Evolutionary conservation across 495 filamentous ascomycete genomes (phyloP).

Genomic region (Aeminium ludgeri): DNA sequence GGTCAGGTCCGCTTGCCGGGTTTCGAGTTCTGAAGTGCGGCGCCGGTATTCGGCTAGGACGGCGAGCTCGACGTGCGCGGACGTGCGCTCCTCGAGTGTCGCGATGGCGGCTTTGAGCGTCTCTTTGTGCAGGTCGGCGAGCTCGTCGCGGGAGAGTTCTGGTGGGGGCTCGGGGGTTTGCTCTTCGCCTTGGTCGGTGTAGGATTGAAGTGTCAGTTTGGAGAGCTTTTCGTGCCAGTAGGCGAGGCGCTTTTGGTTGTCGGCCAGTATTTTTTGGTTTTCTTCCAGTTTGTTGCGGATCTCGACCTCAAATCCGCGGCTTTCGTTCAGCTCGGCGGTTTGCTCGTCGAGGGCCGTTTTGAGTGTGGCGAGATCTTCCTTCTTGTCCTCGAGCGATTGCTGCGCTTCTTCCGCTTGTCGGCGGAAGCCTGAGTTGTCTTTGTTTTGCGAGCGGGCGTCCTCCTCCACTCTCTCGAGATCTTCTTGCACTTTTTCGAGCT

Average conservation of each 20-base stretch:
- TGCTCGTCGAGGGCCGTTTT: constrained; percentile 80
- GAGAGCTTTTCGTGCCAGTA: constrained; percentile 82
- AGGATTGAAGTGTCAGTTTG: constrained; percentile 62
- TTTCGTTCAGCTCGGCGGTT: constrained; percentile 74
- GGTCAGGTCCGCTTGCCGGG: constrained; percentile 63
- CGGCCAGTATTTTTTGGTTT: constrained; percentile 70
- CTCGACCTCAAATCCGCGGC: constrained; percentile 79
- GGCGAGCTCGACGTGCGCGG: constrained; percentile 75
- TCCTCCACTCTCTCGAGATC: constrained; percentile 61
- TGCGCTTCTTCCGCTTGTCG: constrained; percentile 72
- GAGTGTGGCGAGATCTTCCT: constrained; percentile 56
- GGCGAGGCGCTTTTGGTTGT: constrained; percentile 67
- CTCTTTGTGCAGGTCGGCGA: constrained; percentile 83
- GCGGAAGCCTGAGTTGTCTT: constrained; percentile 52
- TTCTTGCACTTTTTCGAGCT: constrained; percentile 49
- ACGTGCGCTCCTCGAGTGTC: constrained; percentile 77
- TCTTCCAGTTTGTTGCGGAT: constrained; percentile 97
- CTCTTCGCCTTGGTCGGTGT: constrained; percentile 31
- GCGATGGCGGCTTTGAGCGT: constrained; percentile 76
- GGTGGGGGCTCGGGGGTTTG: constrained; percentile 17
- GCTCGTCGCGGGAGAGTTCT: constrained; percentile 58
- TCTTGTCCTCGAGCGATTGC: constrained; percentile 56
- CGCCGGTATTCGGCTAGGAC: constrained; percentile 89
- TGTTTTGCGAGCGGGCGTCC: constrained; percentile 59
- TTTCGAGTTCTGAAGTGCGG: constrained; percentile 68